Percentiles rank a stretch among this genome's conserved stretches.
Evolutionary conservation across 371 early-diverging fungal species (phyloP).

Genomic region (Globomyces sp.): DNA sequence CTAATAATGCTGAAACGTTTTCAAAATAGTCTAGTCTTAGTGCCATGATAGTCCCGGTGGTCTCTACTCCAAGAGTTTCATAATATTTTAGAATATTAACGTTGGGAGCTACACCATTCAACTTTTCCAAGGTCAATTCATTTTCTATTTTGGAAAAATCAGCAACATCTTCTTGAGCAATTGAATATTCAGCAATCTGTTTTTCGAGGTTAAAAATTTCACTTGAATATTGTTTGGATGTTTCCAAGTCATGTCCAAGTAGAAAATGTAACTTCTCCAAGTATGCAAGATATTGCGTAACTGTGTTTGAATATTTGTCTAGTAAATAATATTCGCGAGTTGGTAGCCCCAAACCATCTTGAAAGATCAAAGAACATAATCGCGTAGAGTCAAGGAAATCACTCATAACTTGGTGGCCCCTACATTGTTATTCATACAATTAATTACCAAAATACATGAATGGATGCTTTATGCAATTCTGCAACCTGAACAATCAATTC

Average conservation of each 20-base stretch:
- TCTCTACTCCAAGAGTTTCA: not conserved
- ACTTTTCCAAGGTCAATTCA: conserved; percentile 1
- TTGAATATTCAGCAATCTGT: conserved; percentile 13
- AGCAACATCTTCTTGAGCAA: not conserved
- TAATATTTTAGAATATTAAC: conserved; percentile 18
- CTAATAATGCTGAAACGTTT: not conserved
- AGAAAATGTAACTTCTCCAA: not conserved
- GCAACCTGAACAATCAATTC: not conserved
- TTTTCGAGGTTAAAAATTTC: conserved; percentile 19
- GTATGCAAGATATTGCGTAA: not conserved
- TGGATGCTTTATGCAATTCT: no score
- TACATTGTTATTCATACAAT: no score
- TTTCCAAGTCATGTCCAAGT: not conserved
- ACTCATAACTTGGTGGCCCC: not conserved
- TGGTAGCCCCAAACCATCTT: conserved; percentile 20
- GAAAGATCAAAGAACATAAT: not conserved
- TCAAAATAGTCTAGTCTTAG: conserved; percentile 1
- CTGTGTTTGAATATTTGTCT: not conserved
- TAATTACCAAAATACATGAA: no score
- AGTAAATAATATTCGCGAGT: conserved; percentile 20
- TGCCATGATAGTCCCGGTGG: conserved; percentile 11
- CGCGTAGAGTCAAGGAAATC: no score
- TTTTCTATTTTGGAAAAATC: conserved; percentile 18
- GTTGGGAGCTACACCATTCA: not conserved
- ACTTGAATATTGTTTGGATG: not conserved